Conservation (phyloP, 2,329 filamentous ascomycete species). For the Colletotrichum sp. region DNA sequence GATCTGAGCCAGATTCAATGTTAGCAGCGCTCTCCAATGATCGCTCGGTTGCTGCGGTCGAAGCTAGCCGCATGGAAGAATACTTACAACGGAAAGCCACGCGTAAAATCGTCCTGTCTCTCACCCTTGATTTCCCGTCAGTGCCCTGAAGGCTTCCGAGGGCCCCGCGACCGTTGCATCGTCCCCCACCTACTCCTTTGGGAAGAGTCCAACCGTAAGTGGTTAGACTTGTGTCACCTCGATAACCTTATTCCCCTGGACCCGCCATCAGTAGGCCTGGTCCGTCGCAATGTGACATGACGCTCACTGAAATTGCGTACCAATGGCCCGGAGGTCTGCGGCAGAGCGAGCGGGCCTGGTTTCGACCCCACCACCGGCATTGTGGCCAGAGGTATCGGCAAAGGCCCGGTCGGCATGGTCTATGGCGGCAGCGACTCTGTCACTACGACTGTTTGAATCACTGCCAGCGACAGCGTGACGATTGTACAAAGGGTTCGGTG, state of each 20-base stretch:
- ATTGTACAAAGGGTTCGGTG: background rate
- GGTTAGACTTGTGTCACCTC: too few species aligned
- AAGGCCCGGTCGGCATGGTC: background rate
- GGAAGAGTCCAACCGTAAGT: too few species aligned
- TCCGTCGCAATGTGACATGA: too few species aligned
- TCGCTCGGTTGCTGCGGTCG: background rate
- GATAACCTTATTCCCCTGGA: too few species aligned
- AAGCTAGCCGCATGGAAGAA: background rate
- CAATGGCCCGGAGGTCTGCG: background rate
- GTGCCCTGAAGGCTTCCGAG: too few species aligned
- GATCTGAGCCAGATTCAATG: background rate
- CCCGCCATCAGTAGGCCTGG: too few species aligned
- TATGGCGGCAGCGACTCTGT: background rate
- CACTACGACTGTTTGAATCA: background rate
- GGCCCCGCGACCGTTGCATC: too few species aligned
- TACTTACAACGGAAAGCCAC: background rate
- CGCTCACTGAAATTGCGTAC: background rate
- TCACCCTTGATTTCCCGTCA: too few species aligned
- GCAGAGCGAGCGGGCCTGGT: too few species aligned
- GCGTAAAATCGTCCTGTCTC: background rate
- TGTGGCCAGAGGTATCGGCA: too few species aligned
- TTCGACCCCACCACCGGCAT: too few species aligned
- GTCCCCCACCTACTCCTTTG: too few species aligned
- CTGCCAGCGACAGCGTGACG: accelerated
- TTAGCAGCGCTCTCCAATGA: background rate